Evolutionary conservation across 352 stramenopile species (phyloP), one percentile per base, ranked within the genome.

Genomic region (Phytophthora tentaculata): DNA sequence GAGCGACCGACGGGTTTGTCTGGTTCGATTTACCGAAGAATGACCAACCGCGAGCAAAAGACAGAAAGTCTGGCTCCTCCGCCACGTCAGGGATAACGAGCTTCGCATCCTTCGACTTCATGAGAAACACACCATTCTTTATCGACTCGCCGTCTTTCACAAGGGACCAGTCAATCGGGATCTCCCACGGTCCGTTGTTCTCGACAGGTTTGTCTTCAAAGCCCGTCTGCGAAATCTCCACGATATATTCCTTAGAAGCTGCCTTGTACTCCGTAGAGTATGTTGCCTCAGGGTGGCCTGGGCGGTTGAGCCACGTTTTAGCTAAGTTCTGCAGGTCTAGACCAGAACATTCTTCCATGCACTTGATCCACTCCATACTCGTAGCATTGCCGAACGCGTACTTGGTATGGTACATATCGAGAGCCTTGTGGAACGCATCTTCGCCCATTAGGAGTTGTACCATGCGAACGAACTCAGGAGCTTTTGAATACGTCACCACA

Each of bases 1-100:
- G 76, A 8, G 76, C 55, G 54, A 77, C 60, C n/a, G 79, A 81
- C 20, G 80, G 56, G 63, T 85, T 89, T 37, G 77, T 73, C 50
- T 84, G 76, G 74, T 91, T 91, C 54, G 74, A 81, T 63, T 85
- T 92, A 53, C 84, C 84, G 39, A 92, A 92, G 72, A 92, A 92
- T 29, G 82, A 91, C 82, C 82, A 92, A n/a, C 81, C 74, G 53
- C 84, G 82, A 35, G 77, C 84, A 65, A 92, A 90, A 41, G 84
- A 92, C 48, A 92, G 69, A 60, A 88, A 91, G 57, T 91, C 83
- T 8, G 83, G 84, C 53, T 87, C 77, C 32, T 81, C 71, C 16
- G 50, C 20, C 5, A 92, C 79, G 59, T 82, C 73, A 4, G 72
- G 43, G 53, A 92, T 81, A 51, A 80, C 68, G 17, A 90, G 72